phyloP scores from a whole-genome alignment of 176 grass and related monocot species.

The Olyra latifolia region DNA sequence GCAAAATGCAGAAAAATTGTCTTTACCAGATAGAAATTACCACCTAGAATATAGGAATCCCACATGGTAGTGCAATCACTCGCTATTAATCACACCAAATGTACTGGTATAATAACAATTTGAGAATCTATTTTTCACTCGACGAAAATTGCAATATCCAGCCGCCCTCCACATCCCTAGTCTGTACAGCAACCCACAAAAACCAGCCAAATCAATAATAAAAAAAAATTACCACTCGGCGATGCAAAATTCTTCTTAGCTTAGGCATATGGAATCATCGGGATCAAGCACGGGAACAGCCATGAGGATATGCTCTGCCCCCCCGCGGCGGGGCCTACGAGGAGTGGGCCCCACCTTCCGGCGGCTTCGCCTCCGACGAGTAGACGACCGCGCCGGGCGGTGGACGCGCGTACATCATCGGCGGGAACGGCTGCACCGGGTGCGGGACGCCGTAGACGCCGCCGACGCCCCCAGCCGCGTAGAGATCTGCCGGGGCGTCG shows the following conservation, averaged over 20 bases:
- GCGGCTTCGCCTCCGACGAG: slow-evolving; percentile 29
- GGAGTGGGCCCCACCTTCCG: slow-evolving; percentile 35
- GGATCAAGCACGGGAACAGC: slow-evolving; percentile 16
- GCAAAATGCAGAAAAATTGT: slow-evolving; percentile 10
- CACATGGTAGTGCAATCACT: slow-evolving; percentile 24
- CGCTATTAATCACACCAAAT: slow-evolving; percentile 25
- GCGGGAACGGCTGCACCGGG: slow-evolving; percentile 40
- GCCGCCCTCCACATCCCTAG: slow-evolving; percentile 24
- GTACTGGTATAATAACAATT: slow-evolving; percentile 25
- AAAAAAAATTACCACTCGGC: background rate
- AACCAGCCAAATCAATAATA: slow-evolving; percentile 21
- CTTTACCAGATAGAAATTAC: background rate
- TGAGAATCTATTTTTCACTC: slow-evolving; percentile 33
- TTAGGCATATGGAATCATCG: slow-evolving; percentile 31
- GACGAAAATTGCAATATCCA: slow-evolving; percentile 45
- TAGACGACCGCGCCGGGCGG: slow-evolving; percentile 14
- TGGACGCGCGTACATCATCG: slow-evolving; percentile 34
- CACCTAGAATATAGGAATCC: slow-evolving; percentile 26
- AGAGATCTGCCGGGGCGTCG: slow-evolving; percentile 33
- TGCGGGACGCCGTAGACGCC: slow-evolving; percentile 48
- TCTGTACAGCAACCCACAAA: slow-evolving; percentile 47
- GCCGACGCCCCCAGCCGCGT: slow-evolving; percentile 21
- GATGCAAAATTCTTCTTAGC: slow-evolving; percentile 35
- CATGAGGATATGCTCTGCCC: slow-evolving; percentile 4
- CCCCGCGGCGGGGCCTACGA: slow-evolving; percentile 20